A percentile compares a stretch with the other conserved stretches of the same genome.
phyloP scores from a whole-genome alignment of 1,139 yeast genomes.

The Hyphopichia khmerensis region DNA sequence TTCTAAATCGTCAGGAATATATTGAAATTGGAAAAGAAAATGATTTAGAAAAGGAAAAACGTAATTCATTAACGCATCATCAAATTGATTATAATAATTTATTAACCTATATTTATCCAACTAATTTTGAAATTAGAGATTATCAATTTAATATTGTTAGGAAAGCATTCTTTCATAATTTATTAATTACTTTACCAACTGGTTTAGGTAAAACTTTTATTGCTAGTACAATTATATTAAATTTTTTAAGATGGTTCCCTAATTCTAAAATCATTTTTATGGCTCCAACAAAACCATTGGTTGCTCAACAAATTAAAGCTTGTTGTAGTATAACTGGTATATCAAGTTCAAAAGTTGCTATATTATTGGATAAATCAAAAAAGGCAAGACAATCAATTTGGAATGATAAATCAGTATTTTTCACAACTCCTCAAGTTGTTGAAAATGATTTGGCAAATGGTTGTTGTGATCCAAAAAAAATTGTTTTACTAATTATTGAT shows the following conservation, averaged over 20 bases:
- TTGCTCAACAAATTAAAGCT: constrained; percentile 96
- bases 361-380: constrained; percentile 69
- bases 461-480: constrained; percentile 66
- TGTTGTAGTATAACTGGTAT: constrained; percentile 88
- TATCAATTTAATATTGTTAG: constrained; percentile 83
- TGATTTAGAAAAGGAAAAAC: too few species aligned
- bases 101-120: constrained; percentile 71
- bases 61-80: constrained; percentile 52
- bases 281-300: constrained; percentile 97
- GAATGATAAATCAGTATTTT: constrained; percentile 75
- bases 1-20: constrained; percentile 1
- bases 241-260: constrained; percentile 82
- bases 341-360: constrained; percentile 73
- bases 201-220: constrained; percentile 97
- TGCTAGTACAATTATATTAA: constrained; percentile 91
- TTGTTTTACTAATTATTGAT: constrained; percentile 80
- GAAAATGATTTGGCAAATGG: constrained; percentile 85
- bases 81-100: constrained; percentile 40
- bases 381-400: constrained; percentile 72
- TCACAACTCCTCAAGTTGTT: constrained; percentile 95
- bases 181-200: constrained; percentile 90
- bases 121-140: constrained; percentile 78
- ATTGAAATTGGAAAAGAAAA: constrained; percentile 6
- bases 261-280: constrained; percentile 79
- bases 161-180: constrained; percentile 69